Evolutionary conservation across 805 yeast species (phyloP), one percentile per base, ranked within the genome.

Genomic region (Candida sakaeoensis): DNA sequence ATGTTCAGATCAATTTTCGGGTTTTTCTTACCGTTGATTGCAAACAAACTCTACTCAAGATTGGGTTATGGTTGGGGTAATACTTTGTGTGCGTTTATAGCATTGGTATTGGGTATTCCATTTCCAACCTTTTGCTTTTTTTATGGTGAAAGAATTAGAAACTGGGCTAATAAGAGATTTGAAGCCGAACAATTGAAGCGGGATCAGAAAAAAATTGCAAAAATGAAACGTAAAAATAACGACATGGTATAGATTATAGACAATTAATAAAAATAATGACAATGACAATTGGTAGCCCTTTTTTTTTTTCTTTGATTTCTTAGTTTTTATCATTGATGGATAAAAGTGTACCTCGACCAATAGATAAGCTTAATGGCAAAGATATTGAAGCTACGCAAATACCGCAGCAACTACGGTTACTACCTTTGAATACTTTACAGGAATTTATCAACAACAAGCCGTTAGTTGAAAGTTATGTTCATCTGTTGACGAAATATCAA

Each of bases 51-150:
- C 66, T 66, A 66, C 39, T 59, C 44, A 13, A 44, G 38, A 26
- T 44, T 65, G 34, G 58, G 57, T 8, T 65, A 65, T 43, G 70
- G 70, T 5, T 65, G 71, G 70, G 70, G 65, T 1, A 64, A 64
- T 42, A 62, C 69, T 14, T 49, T 65, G 56, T 61, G 67, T 45
- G 72, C 62, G 5, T 43, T 63, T 32, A 49, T 66, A 23, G 64
- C 58, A 5, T 41, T 65, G 9, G 49, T 51, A 1, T 51, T 66
- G 39, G 71, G 72, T 2, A 43, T 63, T 8, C 70, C 70, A 5
- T 65, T 66, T 45, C 72, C 72, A 1, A 48, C 61, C 8, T 43
- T 61, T 29, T 63, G 69, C 44, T 56, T 58, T 40, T 46, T 52
- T 36, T 59, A 63, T 39, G 72, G 72, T 9, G 70, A 65, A 41